phyloP scores from a whole-genome alignment of 441 rosid genomes.

The Eruca vesicaria region DNA sequence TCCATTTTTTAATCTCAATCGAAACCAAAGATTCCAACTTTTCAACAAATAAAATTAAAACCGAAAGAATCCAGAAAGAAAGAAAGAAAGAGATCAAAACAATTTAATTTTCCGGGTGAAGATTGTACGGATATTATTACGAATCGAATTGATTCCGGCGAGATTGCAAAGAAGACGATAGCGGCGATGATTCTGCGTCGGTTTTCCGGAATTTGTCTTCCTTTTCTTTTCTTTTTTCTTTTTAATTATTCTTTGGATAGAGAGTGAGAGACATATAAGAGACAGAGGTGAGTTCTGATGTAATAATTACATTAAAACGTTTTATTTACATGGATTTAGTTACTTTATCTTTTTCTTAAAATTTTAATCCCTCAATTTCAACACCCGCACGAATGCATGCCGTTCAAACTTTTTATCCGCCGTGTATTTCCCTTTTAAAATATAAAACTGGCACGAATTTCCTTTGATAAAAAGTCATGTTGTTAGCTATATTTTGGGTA shows the following conservation, averaged over 20 bases:
- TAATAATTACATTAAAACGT: background rate
- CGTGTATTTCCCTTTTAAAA: background rate
- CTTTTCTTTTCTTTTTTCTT: background rate
- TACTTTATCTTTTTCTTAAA: background rate
- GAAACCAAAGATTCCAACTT: background rate
- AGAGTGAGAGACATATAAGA: conserved; percentile 22
- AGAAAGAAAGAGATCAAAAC: too few species aligned
- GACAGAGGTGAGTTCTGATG: conserved; percentile 10
- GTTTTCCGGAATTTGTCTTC: conserved; percentile 6
- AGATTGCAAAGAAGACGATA: background rate
- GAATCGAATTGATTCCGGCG: conserved; percentile 5
- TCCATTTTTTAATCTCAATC: conserved; percentile 56
- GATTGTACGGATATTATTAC: background rate
- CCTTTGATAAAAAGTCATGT: background rate
- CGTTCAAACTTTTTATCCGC: conserved; percentile 14
- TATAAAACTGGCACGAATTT: conserved; percentile 9
- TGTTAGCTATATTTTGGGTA: background rate
- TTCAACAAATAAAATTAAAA: too few species aligned
- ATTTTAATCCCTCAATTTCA: background rate
- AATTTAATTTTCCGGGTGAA: background rate
- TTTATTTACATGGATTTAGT: conserved; percentile 7
- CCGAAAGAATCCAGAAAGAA: too few species aligned
- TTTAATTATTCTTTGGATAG: conserved; percentile 15
- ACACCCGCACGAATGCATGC: conserved; percentile 11
- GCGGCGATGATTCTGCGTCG: conserved; percentile 9